phyloP scores from a whole-genome alignment of 805 yeast genomes.

The Groenewaldozyma tartarivorans region DNA sequence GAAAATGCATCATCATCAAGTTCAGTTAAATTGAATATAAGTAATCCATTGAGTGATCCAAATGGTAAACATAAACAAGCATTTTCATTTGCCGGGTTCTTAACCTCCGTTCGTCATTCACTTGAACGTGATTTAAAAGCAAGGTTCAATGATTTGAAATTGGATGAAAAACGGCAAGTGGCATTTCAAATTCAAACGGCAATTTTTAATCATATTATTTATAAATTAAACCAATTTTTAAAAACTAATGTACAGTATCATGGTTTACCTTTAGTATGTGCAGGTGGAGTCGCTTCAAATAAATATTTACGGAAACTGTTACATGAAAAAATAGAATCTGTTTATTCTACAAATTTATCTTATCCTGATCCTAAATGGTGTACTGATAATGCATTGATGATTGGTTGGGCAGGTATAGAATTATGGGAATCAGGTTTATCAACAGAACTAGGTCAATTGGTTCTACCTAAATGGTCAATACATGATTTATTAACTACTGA shows the following conservation, averaged over 20 bases:
- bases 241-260: constrained; percentile 26
- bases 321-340: constrained; percentile 14
- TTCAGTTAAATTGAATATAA: constrained; percentile 21
- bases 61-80: constrained; percentile 37
- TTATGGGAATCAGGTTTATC: constrained; percentile 47
- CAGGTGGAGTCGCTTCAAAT: constrained; percentile 95
- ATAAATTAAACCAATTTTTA: constrained; percentile 48
- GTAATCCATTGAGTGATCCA: constrained; percentile 46
- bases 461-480: constrained; percentile 78
- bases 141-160: constrained; percentile 10
- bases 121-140: constrained; percentile 11
- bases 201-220: constrained; percentile 62
- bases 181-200: constrained; percentile 41
- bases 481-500: constrained; percentile 29
- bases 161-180: background rate
- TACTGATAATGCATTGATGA: constrained; percentile 95
- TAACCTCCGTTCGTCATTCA: constrained; percentile 40
- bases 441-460: constrained; percentile 48
- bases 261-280: constrained; percentile 47
- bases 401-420: constrained; percentile 95
- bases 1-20: background rate
- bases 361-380: constrained; percentile 69
- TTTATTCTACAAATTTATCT: constrained; percentile 31
- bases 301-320: constrained; percentile 20
- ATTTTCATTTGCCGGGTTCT: constrained; percentile 74